Conservation (phyloP, 371 early-diverging fungal genomes). For the Aphelidium insulamus region DNA sequence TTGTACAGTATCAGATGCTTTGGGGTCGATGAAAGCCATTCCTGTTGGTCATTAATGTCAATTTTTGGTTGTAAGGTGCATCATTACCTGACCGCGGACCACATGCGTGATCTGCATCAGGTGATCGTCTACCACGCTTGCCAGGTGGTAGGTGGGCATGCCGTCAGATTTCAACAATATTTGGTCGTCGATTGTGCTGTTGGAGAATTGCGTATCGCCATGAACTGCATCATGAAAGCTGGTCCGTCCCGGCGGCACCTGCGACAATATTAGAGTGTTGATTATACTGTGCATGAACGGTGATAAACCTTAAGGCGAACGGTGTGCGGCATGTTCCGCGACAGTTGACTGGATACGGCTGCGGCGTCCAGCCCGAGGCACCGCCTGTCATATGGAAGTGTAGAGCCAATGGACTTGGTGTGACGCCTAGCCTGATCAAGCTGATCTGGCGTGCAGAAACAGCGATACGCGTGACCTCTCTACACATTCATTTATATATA, state of each 20-base stretch:
- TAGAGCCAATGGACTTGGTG: too few species aligned
- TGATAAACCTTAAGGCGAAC: conserved; percentile 41
- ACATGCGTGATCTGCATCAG: conserved; percentile 78
- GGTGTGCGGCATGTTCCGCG: conserved; percentile 28
- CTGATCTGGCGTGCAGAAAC: conserved; percentile 61
- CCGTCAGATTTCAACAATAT: conserved; percentile 82
- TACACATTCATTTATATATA: conserved; percentile 1
- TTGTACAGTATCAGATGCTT: conserved; percentile 65
- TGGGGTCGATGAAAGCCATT: conserved; percentile 83
- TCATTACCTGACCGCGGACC: conserved; percentile 55
- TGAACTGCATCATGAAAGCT: conserved; percentile 49
- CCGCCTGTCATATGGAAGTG: too few species aligned
- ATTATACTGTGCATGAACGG: background rate
- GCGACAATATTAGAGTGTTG: background rate
- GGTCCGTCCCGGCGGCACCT: conserved; percentile 36
- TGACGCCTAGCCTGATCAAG: conserved; percentile 25
- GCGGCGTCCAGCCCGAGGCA: too few species aligned
- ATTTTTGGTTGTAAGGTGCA: background rate
- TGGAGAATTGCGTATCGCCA: conserved; percentile 40
- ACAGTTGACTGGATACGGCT: too few species aligned
- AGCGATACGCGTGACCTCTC: conserved; percentile 62
- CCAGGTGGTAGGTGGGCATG: conserved; percentile 81
- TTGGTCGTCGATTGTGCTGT: conserved; percentile 59
- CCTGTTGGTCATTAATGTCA: conserved; percentile 14
- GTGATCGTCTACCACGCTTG: conserved; percentile 86